Evolutionary conservation across 176 grass and related monocot genomes (phyloP).

Genomic region (Rhipidocladum racemiflorum): DNA sequence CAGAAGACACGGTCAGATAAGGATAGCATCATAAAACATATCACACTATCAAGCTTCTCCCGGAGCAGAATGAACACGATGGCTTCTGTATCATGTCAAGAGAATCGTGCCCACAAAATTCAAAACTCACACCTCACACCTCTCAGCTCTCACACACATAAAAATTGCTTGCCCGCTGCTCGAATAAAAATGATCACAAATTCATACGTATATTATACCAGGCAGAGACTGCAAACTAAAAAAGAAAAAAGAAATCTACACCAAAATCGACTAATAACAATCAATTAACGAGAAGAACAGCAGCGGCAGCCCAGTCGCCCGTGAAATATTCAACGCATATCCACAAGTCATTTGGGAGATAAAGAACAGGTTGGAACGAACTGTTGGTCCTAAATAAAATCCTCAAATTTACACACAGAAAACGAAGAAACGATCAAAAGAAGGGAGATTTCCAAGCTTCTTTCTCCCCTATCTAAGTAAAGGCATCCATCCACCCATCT

Average conservation of each 20-base stretch:
- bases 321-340: background rate
- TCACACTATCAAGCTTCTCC: background rate
- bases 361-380: background rate
- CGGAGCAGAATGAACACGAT: background rate
- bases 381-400: background rate
- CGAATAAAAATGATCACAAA: background rate
- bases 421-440: slow-evolving; percentile 18
- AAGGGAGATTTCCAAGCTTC: background rate
- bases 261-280: background rate
- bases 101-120: background rate
- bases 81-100: background rate
- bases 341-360: background rate
- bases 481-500: background rate
- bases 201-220: background rate
- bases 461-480: background rate
- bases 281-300: background rate
- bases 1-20: background rate
- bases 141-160: background rate
- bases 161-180: background rate
- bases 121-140: too few relatives aligned
- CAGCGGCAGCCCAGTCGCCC: background rate
- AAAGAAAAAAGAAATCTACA: background rate
- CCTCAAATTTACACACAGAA: background rate
- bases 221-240: background rate
- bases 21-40: background rate